A percentile compares a stretch with the other conserved stretches of the same genome.
Evolutionary conservation across 169 alveolate genomes (phyloP).

Genomic region (Sarcocystis neurona): DNA sequence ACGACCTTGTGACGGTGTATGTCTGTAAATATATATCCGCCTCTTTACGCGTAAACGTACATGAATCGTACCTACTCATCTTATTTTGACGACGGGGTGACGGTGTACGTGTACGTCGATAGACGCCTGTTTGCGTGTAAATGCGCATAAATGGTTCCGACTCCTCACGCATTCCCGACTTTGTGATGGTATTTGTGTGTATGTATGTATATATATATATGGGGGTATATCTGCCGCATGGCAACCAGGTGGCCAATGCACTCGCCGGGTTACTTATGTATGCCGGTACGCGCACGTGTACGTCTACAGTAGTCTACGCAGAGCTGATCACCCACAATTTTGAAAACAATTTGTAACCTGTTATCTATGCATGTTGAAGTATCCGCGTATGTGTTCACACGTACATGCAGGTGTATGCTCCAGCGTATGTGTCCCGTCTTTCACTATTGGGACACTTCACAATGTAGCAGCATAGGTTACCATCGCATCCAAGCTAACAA

Average conservation of each 20-base stretch:
- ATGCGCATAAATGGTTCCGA: too few species aligned
- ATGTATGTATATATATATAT: neutral
- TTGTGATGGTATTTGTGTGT: too few species aligned
- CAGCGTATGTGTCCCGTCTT: neutral
- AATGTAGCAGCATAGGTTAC: too few species aligned
- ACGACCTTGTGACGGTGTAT: conserved; percentile 79
- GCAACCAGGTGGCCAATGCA: too few species aligned
- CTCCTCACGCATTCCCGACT: too few species aligned
- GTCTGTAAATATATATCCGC: conserved; percentile 59
- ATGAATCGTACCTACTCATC: neutral
- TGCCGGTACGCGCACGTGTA: neutral
- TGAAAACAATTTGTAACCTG: too few species aligned
- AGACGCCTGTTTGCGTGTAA: neutral
- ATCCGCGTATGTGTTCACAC: neutral
- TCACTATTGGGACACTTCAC: neutral
- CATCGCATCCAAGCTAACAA: too few species aligned
- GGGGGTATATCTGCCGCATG: neutral
- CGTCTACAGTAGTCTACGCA: neutral
- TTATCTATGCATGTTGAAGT: neutral
- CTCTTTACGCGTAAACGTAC: neutral
- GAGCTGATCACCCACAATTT: too few species aligned
- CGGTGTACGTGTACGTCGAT: neutral
- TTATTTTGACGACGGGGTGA: neutral
- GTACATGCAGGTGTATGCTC: neutral
- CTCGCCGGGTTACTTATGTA: neutral